These are phyloP conservation scores for Bretziella fagacearum DNA, from an alignment of 2,329 filamentous ascomycete genomes.

Conservation along the genomic window DNA sequence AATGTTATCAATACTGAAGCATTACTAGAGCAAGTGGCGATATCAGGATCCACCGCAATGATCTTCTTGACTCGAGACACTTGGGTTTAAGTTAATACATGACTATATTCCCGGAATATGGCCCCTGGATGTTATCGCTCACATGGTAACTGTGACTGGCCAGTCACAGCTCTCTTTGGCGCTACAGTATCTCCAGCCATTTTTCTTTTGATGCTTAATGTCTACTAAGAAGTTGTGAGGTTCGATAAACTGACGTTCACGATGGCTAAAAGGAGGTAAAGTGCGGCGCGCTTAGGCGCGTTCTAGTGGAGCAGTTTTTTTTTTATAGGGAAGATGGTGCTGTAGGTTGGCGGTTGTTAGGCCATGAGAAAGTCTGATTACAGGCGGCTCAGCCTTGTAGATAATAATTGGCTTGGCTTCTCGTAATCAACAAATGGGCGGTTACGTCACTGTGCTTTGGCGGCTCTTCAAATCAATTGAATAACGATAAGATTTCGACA, in stretches of 20 bases:
- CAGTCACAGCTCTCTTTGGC: constrained; percentile 53
- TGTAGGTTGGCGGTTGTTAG: background rate
- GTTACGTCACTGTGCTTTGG: background rate
- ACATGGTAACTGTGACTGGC: constrained; percentile 74
- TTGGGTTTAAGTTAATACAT: constrained; percentile 23
- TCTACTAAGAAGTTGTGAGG: background rate
- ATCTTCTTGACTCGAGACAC: constrained; percentile 95
- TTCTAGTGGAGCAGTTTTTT: background rate
- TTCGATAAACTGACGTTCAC: background rate
- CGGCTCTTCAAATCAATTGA: too few relatives aligned
- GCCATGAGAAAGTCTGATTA: background rate
- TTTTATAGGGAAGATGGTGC: too few relatives aligned
- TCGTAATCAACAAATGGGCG: background rate
- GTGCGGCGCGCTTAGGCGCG: background rate
- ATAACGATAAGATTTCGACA: too few relatives aligned
- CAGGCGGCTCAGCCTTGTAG: background rate
- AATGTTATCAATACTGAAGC: constrained; percentile 87
- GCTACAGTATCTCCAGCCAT: constrained; percentile 9
- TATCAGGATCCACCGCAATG: constrained; percentile 72
- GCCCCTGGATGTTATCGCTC: constrained; percentile 26
- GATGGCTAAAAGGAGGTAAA: constrained; percentile 8
- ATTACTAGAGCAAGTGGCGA: constrained; percentile 75
- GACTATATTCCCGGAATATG: background rate
- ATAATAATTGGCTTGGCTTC: background rate
- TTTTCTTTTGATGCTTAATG: background rate